Conservation (phyloP, 148 eudicot species). For the Rhododendron griersonianum region DNA sequence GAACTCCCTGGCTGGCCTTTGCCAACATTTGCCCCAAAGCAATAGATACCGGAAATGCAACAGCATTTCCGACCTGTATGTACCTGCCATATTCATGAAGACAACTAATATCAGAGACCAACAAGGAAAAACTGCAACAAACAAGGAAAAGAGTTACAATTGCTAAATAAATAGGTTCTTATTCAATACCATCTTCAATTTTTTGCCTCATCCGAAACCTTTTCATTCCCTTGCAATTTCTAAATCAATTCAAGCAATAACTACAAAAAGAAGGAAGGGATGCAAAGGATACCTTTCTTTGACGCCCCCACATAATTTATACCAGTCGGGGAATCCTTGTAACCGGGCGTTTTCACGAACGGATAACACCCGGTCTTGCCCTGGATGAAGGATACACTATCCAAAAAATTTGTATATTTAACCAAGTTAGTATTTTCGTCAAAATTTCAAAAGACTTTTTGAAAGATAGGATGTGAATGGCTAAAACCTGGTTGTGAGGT, state of each 20-base stretch:
- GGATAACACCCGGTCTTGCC: constrained; percentile 43
- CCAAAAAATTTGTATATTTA: background rate
- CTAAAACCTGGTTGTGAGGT: constrained; percentile 24
- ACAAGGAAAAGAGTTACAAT: background rate
- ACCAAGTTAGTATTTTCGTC: background rate
- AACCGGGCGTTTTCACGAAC: constrained; percentile 50
- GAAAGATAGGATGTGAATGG: background rate
- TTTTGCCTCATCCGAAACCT: background rate
- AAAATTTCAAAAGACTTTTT: background rate
- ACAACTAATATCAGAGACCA: background rate
- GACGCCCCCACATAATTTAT: constrained; percentile 30
- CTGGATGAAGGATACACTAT: constrained; percentile 36
- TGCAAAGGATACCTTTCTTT: constrained; percentile 27
- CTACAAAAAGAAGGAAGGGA: background rate
- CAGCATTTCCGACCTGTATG: constrained; percentile 54
- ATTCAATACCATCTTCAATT: background rate
- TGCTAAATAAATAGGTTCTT: background rate
- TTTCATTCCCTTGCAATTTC: background rate
- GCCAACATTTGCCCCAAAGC: constrained; percentile 38
- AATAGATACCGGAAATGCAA: constrained; percentile 45
- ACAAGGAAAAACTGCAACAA: background rate
- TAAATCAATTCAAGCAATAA: background rate
- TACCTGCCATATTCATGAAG: constrained; percentile 25
- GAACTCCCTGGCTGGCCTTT: constrained; percentile 26
- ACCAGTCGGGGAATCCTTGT: constrained; percentile 50